Conservation (phyloP, 1,284 basidiomycete species). For the Boletellus deceptivus region DNA sequence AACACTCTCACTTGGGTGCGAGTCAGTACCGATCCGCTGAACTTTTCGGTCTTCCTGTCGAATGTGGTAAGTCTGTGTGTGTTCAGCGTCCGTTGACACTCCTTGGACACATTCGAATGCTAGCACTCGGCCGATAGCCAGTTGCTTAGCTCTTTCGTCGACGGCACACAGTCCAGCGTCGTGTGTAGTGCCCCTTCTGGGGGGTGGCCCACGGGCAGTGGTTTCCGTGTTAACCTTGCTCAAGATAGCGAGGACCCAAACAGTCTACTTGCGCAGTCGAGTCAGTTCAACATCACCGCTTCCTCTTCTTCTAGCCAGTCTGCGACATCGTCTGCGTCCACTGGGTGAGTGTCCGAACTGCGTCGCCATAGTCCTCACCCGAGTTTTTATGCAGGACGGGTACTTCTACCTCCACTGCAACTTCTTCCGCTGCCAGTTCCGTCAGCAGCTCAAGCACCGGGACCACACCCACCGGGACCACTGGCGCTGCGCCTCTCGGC, state of each 20-base stretch:
- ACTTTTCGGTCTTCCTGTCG: constrained; percentile 67
- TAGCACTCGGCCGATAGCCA: constrained; percentile 36
- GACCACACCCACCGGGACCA: constrained; percentile 23
- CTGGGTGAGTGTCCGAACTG: constrained; percentile 17
- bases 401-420: constrained; percentile 22
- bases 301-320: constrained; percentile 21
- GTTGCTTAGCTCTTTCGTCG: constrained; percentile 50
- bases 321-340: constrained; percentile 11
- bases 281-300: constrained; percentile 51
- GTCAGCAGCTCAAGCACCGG: constrained; percentile 24
- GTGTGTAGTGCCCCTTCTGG: constrained; percentile 50
- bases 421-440: constrained; percentile 20
- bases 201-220: constrained; percentile 55
- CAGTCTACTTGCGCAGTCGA: constrained; percentile 65
- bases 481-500: constrained; percentile 30
- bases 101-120: constrained; percentile 3
- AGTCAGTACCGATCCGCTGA: constrained; percentile 62
- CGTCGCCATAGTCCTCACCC: constrained; percentile 6
- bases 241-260: constrained; percentile 42
- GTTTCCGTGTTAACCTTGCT: constrained; percentile 72
- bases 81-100: neutral
- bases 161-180: constrained; percentile 38
- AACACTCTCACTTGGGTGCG: constrained; percentile 63
- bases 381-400: constrained; percentile 17
- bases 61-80: constrained; percentile 50